Evolutionary conservation across 2,329 filamentous ascomycete species (phyloP).

Genomic region (Alternaria gansuensis): DNA sequence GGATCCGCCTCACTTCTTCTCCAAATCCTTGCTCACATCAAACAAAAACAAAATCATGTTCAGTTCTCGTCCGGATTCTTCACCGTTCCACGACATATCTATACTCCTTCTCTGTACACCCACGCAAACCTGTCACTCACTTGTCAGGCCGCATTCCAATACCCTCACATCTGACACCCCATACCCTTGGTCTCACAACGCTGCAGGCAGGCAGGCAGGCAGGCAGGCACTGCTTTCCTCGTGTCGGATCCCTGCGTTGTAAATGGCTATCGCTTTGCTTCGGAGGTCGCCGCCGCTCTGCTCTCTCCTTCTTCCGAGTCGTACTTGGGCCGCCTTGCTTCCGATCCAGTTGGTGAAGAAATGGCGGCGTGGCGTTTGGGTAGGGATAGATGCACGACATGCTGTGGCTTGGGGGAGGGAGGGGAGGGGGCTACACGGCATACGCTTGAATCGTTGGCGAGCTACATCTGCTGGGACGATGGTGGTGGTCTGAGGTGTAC

Average conservation of each 20-base stretch:
- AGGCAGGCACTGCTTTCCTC: neutral
- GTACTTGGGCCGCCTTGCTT: conserved; percentile 15
- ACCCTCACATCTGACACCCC: conserved; percentile 13
- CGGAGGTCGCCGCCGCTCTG: neutral
- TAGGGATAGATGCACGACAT: neutral
- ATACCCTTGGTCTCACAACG: conserved; percentile 2
- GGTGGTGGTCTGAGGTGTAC: neutral
- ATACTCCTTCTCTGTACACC: neutral
- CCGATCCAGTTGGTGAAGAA: neutral
- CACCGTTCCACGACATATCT: neutral
- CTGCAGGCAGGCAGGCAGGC: neutral
- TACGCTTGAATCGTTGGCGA: neutral
- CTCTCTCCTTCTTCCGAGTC: neutral
- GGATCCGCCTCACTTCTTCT: conserved; percentile 1
- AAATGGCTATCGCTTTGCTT: neutral
- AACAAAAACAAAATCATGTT: neutral
- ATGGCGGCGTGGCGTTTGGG: neutral
- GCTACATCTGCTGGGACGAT: neutral
- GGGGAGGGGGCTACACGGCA: neutral
- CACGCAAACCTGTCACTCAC: conserved; percentile 1
- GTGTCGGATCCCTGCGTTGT: neutral
- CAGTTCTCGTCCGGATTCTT: conserved; percentile 1
- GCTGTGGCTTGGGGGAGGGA: neutral
- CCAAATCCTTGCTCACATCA: neutral
- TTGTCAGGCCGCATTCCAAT: conserved; percentile 20